phyloP scores from a whole-genome alignment of 2,329 filamentous ascomycete genomes.

The Myriosclerotinia scirpicola region DNA sequence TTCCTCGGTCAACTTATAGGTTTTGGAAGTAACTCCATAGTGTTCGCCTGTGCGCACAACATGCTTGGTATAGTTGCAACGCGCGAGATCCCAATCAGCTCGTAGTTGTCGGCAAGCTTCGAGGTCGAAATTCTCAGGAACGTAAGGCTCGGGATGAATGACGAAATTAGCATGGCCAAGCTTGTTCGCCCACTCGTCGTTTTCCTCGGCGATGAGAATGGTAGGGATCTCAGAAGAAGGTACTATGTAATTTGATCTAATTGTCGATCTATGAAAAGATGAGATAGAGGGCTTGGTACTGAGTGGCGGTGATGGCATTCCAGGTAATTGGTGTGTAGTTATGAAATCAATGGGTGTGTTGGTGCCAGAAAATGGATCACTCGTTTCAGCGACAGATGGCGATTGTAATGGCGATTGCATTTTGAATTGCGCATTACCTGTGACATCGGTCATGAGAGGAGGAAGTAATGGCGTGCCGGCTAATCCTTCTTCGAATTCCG shows the following conservation, averaged over 20 bases:
- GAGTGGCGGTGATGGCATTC: constrained; percentile 67
- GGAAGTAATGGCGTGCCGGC: constrained; percentile 84
- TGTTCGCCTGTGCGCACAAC: constrained; percentile 85
- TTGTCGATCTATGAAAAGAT: constrained; percentile 59
- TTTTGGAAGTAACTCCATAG: constrained; percentile 86
- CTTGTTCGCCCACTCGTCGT: constrained; percentile 79
- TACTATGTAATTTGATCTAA: constrained; percentile 48
- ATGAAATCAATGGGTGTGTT: constrained; percentile 47
- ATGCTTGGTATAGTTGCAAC: constrained; percentile 86
- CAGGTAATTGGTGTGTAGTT: constrained; percentile 46
- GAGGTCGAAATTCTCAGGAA: constrained; percentile 59
- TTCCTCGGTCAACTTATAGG: constrained; percentile 78
- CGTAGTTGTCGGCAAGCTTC: constrained; percentile 62
- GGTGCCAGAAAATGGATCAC: constrained; percentile 43
- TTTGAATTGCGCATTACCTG: constrained; percentile 51
- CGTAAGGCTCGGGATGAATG: constrained; percentile 79
- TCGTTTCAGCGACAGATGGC: constrained; percentile 67
- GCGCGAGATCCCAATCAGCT: constrained; percentile 78
- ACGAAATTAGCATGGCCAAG: constrained; percentile 93
- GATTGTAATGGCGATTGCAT: constrained; percentile 83
- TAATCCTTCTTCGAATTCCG: constrained; percentile 58
- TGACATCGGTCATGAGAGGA: constrained; percentile 64
- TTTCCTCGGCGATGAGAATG: constrained; percentile 66
- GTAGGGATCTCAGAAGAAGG: constrained; percentile 59
- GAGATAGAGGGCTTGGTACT: constrained; percentile 75